phyloP scores from a whole-genome alignment of 441 rosid genomes.

The Erodium moschatum region DNA sequence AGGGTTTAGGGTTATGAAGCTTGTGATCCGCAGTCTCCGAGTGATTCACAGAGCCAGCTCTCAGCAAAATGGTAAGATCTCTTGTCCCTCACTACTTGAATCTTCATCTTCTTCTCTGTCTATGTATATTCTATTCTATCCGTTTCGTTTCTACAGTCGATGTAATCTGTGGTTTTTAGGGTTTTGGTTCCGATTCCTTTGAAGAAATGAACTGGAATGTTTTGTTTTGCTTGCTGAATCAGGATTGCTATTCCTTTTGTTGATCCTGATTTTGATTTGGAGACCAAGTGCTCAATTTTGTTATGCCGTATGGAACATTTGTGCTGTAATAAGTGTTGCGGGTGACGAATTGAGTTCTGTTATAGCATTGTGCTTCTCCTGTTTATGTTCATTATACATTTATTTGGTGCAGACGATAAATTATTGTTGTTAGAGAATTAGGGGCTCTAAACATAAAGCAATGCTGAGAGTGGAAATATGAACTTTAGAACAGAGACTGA shows the following conservation, averaged over 20 bases:
- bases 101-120: background rate
- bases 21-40: background rate
- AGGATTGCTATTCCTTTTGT: too few relatives aligned
- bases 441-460: background rate
- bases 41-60: background rate
- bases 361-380: too few relatives aligned
- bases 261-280: background rate
- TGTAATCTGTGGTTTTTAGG: background rate
- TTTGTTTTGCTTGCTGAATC: background rate
- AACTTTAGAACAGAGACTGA: too few relatives aligned
- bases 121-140: too few relatives aligned
- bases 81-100: background rate
- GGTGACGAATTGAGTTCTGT: too few relatives aligned
- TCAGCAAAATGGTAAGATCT: background rate
- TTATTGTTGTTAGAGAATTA: too few relatives aligned
- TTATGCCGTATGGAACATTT: too few relatives aligned
- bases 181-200: background rate
- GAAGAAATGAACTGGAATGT: background rate
- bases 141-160: background rate
- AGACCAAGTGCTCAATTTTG: background rate
- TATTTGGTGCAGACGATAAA: too few relatives aligned
- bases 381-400: too few relatives aligned
- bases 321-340: too few relatives aligned
- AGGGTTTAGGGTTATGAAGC: background rate
- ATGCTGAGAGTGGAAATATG: too few relatives aligned